These are phyloP conservation scores for Mycena latifolia DNA, from an alignment of 768 basidiomycete genomes.

Conservation along the genomic window DNA sequence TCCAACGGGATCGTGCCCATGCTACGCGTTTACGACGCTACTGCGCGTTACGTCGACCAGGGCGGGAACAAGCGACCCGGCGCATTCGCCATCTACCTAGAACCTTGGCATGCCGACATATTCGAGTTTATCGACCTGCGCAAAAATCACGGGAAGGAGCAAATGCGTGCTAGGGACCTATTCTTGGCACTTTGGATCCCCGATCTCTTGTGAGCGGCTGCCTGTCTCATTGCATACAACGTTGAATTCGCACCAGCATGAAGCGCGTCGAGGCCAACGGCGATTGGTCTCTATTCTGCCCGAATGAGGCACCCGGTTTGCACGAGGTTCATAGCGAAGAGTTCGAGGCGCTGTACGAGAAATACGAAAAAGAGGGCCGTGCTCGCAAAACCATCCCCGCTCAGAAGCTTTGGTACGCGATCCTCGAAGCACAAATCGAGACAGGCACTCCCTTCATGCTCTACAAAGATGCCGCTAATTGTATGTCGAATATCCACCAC, in stretches of 20 bases:
- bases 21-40: slow-evolving; percentile 98
- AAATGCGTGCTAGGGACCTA: slow-evolving; percentile 95
- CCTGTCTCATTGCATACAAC: not conserved
- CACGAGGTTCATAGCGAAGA: slow-evolving; percentile 91
- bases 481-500: slow-evolving; percentile 58
- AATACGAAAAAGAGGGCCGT: slow-evolving; percentile 93
- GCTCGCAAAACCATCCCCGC: slow-evolving; percentile 89
- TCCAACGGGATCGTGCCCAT: slow-evolving; percentile 99
- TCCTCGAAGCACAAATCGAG: slow-evolving; percentile 97
- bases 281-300: slow-evolving; percentile 98
- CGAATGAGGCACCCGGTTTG: slow-evolving; percentile 93
- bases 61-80: slow-evolving; percentile 99
- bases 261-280: slow-evolving; percentile 92
- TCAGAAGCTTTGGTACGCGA: slow-evolving; percentile 98
- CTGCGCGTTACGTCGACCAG: slow-evolving; percentile 98
- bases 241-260: slow-evolving; percentile 70
- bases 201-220: slow-evolving; percentile 87
- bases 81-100: slow-evolving; percentile 98
- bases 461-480: slow-evolving; percentile 97
- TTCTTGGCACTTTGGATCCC: slow-evolving; percentile 99
- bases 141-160: slow-evolving; percentile 99
- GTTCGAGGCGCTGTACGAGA: slow-evolving; percentile 88
- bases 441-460: slow-evolving; percentile 98
- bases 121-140: slow-evolving; percentile 98
- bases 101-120: slow-evolving; percentile 98